phyloP scores from a whole-genome alignment of 305 asterid genomes.

The Lippia alba region DNA sequence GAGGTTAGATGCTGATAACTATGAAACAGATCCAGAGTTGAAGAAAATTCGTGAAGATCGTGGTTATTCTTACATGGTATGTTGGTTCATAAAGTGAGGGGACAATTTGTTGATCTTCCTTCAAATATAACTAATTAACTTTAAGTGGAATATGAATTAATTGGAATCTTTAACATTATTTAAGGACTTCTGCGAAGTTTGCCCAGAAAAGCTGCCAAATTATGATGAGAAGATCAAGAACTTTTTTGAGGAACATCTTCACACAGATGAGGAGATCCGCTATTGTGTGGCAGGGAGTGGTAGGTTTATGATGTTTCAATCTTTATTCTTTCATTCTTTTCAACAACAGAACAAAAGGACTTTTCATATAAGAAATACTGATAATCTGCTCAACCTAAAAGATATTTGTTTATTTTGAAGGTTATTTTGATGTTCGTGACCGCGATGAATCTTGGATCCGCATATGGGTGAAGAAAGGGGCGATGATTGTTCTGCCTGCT shows the following conservation, averaged over 20 bases:
- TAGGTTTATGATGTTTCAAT: conserved; percentile 38
- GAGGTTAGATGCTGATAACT: conserved; percentile 85
- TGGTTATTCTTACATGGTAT: conserved; percentile 84
- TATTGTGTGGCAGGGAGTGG: conserved; percentile 94
- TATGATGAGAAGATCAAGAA: conserved; percentile 75
- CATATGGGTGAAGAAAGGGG: conserved; percentile 87
- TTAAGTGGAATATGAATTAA: neutral
- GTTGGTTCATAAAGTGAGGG: conserved; percentile 17
- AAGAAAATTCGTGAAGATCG: conserved; percentile 82
- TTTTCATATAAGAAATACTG: neutral
- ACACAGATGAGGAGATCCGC: conserved; percentile 95
- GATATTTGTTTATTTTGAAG: conserved; percentile 41
- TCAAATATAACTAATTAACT: neutral
- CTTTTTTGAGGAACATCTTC: conserved; percentile 86
- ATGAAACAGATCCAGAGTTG: conserved; percentile 84
- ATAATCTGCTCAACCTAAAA: neutral
- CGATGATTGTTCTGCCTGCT: conserved; percentile 88
- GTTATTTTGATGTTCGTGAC: conserved; percentile 92
- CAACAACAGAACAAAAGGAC: too few species aligned
- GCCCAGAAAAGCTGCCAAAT: conserved; percentile 83
- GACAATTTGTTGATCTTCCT: neutral
- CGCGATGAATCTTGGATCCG: conserved; percentile 81
- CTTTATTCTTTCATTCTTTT: conserved; percentile 7
- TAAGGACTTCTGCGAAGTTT: conserved; percentile 85
- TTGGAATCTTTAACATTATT: conserved; percentile 23